Percentiles rank a stretch among this genome's conserved stretches.
Evolutionary conservation across 352 stramenopile species (phyloP).

Genomic region (Paralagenidium karlingii): DNA sequence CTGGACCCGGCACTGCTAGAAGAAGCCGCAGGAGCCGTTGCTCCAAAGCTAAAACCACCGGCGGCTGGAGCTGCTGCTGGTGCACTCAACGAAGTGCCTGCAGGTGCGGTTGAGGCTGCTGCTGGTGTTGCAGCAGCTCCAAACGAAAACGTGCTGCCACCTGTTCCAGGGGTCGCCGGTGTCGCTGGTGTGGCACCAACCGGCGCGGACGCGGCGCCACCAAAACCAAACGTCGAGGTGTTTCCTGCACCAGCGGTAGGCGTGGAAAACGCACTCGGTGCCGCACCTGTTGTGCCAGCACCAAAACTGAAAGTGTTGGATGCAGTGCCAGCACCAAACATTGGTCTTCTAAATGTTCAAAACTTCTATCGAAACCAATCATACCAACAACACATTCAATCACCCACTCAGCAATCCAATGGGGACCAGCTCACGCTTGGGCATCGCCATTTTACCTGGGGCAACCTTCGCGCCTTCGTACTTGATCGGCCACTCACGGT

Average conservation of each 20-base stretch:
- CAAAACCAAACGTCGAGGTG: constrained; percentile 2
- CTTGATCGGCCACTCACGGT: too few species aligned
- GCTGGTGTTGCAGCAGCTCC: not conserved
- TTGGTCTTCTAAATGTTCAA: too few species aligned
- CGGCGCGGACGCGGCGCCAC: not conserved
- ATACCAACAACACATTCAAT: too few species aligned
- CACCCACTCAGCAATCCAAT: too few species aligned
- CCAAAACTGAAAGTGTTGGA: constrained; percentile 24
- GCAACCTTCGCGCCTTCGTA: too few species aligned
- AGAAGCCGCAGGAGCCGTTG: constrained; percentile 10
- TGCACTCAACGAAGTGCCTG: constrained; percentile 42
- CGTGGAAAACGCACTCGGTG: not conserved
- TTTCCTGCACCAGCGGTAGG: constrained; percentile 1
- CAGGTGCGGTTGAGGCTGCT: constrained; percentile 8
- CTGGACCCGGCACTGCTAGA: constrained; percentile 12
- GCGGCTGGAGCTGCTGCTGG: constrained; percentile 9
- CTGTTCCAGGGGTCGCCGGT: constrained; percentile 1
- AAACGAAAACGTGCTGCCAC: not conserved
- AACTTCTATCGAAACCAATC: too few species aligned
- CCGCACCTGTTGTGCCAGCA: constrained; percentile 5
- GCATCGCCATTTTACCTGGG: too few species aligned
- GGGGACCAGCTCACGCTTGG: too few species aligned
- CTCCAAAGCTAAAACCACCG: constrained; percentile 25
- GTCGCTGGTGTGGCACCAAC: too few species aligned
- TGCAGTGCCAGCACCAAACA: constrained; percentile 3